Percentiles rank a stretch among this genome's conserved stretches.
phyloP scores from a whole-genome alignment of 345 rosid species.

The Angophora floribunda region DNA sequence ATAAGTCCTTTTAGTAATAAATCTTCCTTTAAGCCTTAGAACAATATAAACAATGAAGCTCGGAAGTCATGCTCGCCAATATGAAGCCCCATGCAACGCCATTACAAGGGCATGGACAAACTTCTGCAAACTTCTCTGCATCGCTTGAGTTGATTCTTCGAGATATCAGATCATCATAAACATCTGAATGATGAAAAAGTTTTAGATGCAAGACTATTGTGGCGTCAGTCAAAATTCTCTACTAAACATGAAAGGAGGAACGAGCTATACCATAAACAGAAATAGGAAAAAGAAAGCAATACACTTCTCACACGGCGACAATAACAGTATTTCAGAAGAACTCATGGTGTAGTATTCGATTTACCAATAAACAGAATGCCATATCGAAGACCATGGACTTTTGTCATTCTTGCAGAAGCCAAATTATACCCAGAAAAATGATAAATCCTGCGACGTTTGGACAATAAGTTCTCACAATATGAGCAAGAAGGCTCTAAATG shows the following conservation, averaged over 20 bases:
- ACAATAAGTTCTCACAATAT: background rate
- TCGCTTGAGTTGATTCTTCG: slow-evolving; percentile 83
- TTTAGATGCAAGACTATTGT: background rate
- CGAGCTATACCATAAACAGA: slow-evolving; percentile 64
- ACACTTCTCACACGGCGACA: background rate
- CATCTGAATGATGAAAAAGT: slow-evolving; percentile 32
- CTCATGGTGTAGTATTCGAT: background rate
- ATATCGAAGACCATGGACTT: slow-evolving; percentile 68
- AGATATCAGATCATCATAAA: slow-evolving; percentile 87
- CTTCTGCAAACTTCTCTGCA: slow-evolving; percentile 97
- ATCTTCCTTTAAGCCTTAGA: background rate
- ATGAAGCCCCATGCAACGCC: slow-evolving; percentile 97
- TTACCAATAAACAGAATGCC: slow-evolving; percentile 92
- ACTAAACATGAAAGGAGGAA: background rate
- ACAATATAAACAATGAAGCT: too few species aligned
- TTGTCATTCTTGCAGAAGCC: slow-evolving; percentile 87
- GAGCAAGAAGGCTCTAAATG: background rate
- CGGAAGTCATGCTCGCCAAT: slow-evolving; percentile 46
- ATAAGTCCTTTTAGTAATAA: background rate
- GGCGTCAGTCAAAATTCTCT: background rate
- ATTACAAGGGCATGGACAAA: slow-evolving; percentile 87
- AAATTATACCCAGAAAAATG: slow-evolving; percentile 60
- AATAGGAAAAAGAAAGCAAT: background rate
- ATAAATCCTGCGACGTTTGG: slow-evolving; percentile 56
- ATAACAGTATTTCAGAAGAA: background rate